These are phyloP conservation scores for Acacia acuminata DNA, from an alignment of 306 rosid genomes.

Conservation along the genomic window DNA sequence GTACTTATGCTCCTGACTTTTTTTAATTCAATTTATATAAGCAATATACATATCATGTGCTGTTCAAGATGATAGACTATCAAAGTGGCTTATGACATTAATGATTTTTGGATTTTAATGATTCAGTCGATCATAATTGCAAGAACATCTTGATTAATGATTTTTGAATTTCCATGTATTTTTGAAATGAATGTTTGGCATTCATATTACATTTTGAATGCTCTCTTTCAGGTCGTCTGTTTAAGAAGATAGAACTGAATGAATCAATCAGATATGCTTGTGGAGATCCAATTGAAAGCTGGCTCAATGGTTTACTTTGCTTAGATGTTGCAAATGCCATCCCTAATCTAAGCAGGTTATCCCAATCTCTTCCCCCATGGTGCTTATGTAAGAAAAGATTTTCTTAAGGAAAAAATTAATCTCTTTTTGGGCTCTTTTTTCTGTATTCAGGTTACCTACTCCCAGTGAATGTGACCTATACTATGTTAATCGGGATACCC, in stretches of 20 bases:
- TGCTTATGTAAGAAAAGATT: constrained; percentile 14
- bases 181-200: not conserved
- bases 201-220: constrained; percentile 31
- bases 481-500: constrained; percentile 95
- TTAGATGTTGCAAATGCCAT: constrained; percentile 77
- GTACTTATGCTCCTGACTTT: constrained; percentile 47
- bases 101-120: constrained; percentile 23
- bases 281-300: constrained; percentile 86
- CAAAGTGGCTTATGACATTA: constrained; percentile 13
- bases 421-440: constrained; percentile 25
- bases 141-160: too few relatives aligned
- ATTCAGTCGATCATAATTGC: not conserved
- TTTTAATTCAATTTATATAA: constrained; percentile 1
- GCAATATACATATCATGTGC: constrained; percentile 6
- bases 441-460: constrained; percentile 70
- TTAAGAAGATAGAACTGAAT: constrained; percentile 81
- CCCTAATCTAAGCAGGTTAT: constrained; percentile 78
- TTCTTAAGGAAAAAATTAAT: constrained; percentile 1
- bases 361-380: not conserved
- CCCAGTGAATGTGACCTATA: constrained; percentile 87
- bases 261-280: constrained; percentile 95
- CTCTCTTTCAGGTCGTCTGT: constrained; percentile 62
- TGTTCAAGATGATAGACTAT: constrained; percentile 25
- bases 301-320: constrained; percentile 91
- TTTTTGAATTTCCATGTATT: too few relatives aligned